These are phyloP conservation scores for Clitocybe nebularis DNA, from an alignment of 1,284 basidiomycete species.

Conservation along the genomic window DNA sequence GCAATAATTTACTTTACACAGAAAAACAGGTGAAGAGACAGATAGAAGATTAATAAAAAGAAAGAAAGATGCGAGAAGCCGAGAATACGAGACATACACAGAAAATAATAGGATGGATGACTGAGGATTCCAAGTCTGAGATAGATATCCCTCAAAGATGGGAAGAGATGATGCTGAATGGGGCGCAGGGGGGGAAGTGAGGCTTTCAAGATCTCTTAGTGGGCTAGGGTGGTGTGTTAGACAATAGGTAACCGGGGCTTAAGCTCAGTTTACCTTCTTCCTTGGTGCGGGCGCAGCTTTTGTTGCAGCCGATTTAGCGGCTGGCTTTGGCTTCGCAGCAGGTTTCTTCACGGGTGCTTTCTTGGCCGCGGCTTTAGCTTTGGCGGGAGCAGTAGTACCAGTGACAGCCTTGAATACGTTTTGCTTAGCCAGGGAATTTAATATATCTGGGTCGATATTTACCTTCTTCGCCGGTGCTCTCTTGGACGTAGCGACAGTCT, in stretches of 20 bases:
- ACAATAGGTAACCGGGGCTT: no score
- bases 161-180: neutral
- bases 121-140: neutral
- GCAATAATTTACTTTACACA: conserved; percentile 31
- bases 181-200: neutral
- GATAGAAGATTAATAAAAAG: neutral
- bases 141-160: conserved; percentile 7
- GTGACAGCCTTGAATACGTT: conserved; percentile 40
- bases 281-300: conserved; percentile 19
- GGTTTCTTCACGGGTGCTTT: conserved; percentile 41
- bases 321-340: conserved; percentile 22
- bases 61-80: neutral
- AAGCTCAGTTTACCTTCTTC: conserved; percentile 27
- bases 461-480: conserved; percentile 57
- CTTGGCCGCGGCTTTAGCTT: conserved; percentile 48
- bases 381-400: conserved; percentile 39
- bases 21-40: conserved; percentile 16
- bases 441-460: neutral
- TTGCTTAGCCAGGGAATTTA: conserved; percentile 3
- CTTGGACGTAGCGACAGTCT: conserved; percentile 41
- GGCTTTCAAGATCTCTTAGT: conserved; percentile 29
- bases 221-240: conserved; percentile 22
- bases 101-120: neutral
- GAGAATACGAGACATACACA: neutral
- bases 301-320: conserved; percentile 25